phyloP scores from a whole-genome alignment of 495 filamentous ascomycete species.

The Neurospora africana region DNA sequence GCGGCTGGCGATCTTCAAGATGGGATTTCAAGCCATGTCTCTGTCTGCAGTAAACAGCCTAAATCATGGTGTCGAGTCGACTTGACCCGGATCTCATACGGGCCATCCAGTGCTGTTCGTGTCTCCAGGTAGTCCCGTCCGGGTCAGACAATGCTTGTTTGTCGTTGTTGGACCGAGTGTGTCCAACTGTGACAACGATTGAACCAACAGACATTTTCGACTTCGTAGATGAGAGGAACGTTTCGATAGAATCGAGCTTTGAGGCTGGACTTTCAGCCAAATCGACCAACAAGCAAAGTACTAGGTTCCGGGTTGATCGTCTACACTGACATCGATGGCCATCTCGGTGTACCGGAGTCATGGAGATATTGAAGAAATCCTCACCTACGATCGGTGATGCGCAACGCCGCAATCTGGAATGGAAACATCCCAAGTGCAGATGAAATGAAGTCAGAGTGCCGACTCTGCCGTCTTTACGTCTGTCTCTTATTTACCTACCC shows the following conservation, averaged over 20 bases:
- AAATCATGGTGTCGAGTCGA: not conserved
- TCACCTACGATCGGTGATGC: not conserved
- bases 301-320: not conserved
- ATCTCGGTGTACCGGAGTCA: not conserved
- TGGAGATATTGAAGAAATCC: not conserved
- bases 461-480: not conserved
- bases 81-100: not conserved
- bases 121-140: not conserved
- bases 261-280: not conserved
- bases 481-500: not conserved
- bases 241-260: not conserved
- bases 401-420: not conserved
- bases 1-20: not conserved
- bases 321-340: not conserved
- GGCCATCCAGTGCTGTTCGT: not conserved
- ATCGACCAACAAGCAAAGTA: not conserved
- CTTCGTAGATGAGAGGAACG: not conserved
- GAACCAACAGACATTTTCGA: not conserved
- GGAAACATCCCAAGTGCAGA: not conserved
- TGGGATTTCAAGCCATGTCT: not conserved
- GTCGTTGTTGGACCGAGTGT: not conserved
- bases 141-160: not conserved
- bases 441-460: not conserved
- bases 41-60: not conserved
- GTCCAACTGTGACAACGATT: not conserved